A percentile compares a stretch with the other conserved stretches of the same genome.
phyloP scores from a whole-genome alignment of 1,284 basidiomycete species.

The Sanghuangporus sanghuang region DNA sequence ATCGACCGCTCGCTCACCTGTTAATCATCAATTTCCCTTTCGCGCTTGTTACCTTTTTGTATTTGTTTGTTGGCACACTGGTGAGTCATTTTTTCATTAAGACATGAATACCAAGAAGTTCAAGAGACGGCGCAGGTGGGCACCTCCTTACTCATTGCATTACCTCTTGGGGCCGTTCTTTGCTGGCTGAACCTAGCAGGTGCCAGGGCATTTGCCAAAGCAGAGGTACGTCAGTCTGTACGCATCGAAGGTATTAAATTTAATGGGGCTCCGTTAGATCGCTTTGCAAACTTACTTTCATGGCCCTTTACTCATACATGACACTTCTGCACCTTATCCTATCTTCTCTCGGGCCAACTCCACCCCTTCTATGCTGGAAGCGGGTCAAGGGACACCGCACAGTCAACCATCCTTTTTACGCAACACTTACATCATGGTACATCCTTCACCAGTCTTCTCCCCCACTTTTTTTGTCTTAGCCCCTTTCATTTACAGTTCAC shows the following conservation, averaged over 20 bases:
- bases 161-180: slow-evolving; percentile 70
- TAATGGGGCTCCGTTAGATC: slow-evolving; percentile 36
- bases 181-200: slow-evolving; percentile 73
- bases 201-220: slow-evolving; percentile 61
- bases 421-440: slow-evolving; percentile 73
- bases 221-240: slow-evolving; percentile 43
- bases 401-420: slow-evolving; percentile 68
- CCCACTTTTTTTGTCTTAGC: slow-evolving; percentile 9
- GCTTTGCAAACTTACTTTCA: slow-evolving; percentile 66
- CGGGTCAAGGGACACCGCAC: slow-evolving; percentile 28
- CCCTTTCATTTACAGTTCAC: slow-evolving; percentile 49
- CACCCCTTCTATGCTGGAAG: slow-evolving; percentile 42
- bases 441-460: background rate
- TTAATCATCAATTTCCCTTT: slow-evolving; percentile 70
- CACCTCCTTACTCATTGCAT: slow-evolving; percentile 66
- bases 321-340: slow-evolving; percentile 53
- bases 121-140: slow-evolving; percentile 46
- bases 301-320: slow-evolving; percentile 51
- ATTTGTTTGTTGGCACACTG: slow-evolving; percentile 71
- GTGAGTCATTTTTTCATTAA: slow-evolving; percentile 35
- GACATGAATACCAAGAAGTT: background rate
- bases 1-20: slow-evolving; percentile 59
- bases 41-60: slow-evolving; percentile 65
- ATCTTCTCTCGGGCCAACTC: slow-evolving; percentile 61
- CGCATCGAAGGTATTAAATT: background rate